These are phyloP conservation scores for Dictyostelium citrinum DNA, from an alignment of 78 protist genomes.

Conservation along the genomic window DNA sequence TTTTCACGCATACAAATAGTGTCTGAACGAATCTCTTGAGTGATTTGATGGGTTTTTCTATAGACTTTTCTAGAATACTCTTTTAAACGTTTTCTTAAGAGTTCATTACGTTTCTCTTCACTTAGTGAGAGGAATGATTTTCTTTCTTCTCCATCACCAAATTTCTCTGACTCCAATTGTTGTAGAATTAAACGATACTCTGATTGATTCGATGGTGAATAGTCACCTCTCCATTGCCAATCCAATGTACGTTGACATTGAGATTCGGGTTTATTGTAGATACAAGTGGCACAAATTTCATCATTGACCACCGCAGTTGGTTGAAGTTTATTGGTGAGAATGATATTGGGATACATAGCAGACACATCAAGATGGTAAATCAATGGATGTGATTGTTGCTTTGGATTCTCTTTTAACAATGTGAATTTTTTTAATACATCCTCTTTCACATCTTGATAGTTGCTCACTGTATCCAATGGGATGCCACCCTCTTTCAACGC, in stretches of 20 bases:
- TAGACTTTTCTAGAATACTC: slow-evolving; percentile 87
- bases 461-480: slow-evolving; percentile 4
- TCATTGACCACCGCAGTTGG: slow-evolving; percentile 95
- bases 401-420: slow-evolving; percentile 82
- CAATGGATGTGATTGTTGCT: slow-evolving; percentile 87
- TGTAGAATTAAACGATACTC: slow-evolving; percentile 77
- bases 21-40: slow-evolving; percentile 45
- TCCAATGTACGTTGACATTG: slow-evolving; percentile 85
- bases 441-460: slow-evolving; percentile 83
- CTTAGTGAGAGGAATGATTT: slow-evolving; percentile 73
- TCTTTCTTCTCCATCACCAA: slow-evolving; percentile 26
- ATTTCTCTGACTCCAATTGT: slow-evolving; percentile 87
- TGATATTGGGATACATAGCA: slow-evolving; percentile 99
- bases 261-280: slow-evolving; percentile 87
- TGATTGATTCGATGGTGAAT: slow-evolving; percentile 73
- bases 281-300: slow-evolving; percentile 94
- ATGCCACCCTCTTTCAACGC: slow-evolving; percentile 76
- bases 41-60: slow-evolving; percentile 70
- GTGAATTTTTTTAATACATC: slow-evolving; percentile 62
- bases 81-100: slow-evolving; percentile 84
- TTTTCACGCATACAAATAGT: slow-evolving; percentile 99
- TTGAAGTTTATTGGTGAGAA: slow-evolving; percentile 99
- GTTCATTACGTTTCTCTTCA: slow-evolving; percentile 55
- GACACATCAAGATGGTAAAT: slow-evolving; percentile 99
- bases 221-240: slow-evolving; percentile 98